phyloP scores from a whole-genome alignment of 2,329 filamentous ascomycete species.

The Pestalotiopsis sp. region DNA sequence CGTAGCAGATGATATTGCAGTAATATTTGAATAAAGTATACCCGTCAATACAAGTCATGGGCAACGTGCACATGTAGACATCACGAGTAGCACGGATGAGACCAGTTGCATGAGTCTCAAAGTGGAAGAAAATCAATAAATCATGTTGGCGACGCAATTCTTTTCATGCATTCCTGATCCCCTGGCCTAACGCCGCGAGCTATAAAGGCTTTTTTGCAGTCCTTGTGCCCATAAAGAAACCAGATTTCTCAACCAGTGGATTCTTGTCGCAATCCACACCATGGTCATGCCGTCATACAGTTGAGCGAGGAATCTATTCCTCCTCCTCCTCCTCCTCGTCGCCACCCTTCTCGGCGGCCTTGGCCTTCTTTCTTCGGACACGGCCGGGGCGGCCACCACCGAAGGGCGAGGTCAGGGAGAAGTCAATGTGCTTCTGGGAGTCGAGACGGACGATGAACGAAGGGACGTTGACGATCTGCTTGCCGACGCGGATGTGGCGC shows the following conservation, averaged over 20 bases:
- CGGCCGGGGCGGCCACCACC: slow-evolving; percentile 96
- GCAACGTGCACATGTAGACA: neutral
- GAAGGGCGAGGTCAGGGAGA: slow-evolving; percentile 95
- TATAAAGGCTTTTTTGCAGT: slow-evolving; percentile 45
- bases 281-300: slow-evolving; percentile 20
- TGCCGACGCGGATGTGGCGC: slow-evolving; percentile 99
- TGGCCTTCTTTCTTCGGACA: slow-evolving; percentile 99
- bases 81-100: neutral
- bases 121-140: slow-evolving; percentile 12
- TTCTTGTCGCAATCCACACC: slow-evolving; percentile 25
- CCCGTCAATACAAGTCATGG: neutral
- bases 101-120: neutral
- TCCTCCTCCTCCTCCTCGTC: slow-evolving; percentile 85
- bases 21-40: neutral
- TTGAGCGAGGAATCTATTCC: slow-evolving; percentile 48
- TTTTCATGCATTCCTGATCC: slow-evolving; percentile 40
- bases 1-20: slow-evolving; percentile 12
- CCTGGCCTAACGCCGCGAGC: slow-evolving; percentile 55
- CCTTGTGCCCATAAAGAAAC: slow-evolving; percentile 36
- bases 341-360: slow-evolving; percentile 85
- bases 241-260: slow-evolving; percentile 33
- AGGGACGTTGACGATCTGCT: slow-evolving; percentile 99
- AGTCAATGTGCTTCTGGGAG: slow-evolving; percentile 99
- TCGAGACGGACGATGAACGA: slow-evolving; percentile 99
- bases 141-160: slow-evolving; percentile 25